Base-by-base conservation (phyloP, 192 early-diverging fungal genomes). In the Entomortierella lignicola region DNA sequence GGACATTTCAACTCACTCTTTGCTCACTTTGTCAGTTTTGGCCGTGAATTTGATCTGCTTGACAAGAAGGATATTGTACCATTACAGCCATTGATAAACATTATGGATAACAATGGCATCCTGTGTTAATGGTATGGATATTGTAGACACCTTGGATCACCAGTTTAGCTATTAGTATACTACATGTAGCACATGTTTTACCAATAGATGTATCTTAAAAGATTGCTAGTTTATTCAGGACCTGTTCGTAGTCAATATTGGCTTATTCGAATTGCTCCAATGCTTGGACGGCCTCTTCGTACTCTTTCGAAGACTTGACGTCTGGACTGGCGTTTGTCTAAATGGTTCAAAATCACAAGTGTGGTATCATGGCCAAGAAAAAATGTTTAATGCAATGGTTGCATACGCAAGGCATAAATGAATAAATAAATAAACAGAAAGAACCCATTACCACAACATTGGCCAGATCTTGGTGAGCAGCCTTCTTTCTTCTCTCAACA, bases 1-100 rank as follows among this genome's bases (percentile, higher is more conserved):
- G 89, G 89, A 0, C 97, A 99, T 72, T 89, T 98, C 65, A 99
- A 99, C 87, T 94, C 97, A 2, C 84, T 99, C 17, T 97, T 97
- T 90, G 94, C 97, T 1, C 96, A 99, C 71, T 94, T 99, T 80
- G 88, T 95, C 39, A 93, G 93, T 13, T 99, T 99, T 84, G 90
- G 90, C 26, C 89, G 89, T 65, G 96, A 96, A 75, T 99, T 97
- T 87, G 96, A 97, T 67, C 84, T 98, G 37, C 62, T 99, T 42
- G 96, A 98, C 55, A 92, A 92, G 72, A 97, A 96, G 84, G 97
- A 98, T 57, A 80, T 94, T 63, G 83, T 86, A 30, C 93, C 95
- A 18, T 83, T 98, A 85, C 79, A 83, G 31, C 94, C 96, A 23
- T 84, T 97, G 39, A 92, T 97, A 63, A 84, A 84, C 17, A 63